phyloP scores from a whole-genome alignment of 1,284 basidiomycete species.

The Puccinia triticina region DNA sequence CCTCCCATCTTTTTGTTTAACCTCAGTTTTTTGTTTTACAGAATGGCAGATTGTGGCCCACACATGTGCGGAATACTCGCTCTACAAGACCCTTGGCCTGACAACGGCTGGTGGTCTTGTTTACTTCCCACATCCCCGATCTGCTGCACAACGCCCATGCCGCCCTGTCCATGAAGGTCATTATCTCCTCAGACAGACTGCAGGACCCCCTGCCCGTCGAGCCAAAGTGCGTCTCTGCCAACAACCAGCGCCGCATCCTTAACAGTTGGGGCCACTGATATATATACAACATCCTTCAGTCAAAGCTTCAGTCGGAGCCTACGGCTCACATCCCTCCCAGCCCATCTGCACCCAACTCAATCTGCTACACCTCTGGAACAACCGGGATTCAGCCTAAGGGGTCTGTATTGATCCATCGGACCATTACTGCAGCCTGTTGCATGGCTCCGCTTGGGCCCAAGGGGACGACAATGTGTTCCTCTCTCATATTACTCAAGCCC shows the following conservation, averaged over 20 bases:
- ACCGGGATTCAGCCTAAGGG: constrained; percentile 66
- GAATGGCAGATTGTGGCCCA: constrained; percentile 92
- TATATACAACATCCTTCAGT: constrained; percentile 50
- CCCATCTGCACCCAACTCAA: constrained; percentile 70
- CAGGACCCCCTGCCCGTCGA: constrained; percentile 52
- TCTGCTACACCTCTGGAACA: constrained; percentile 83
- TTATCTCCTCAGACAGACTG: constrained; percentile 75
- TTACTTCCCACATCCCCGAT: no score
- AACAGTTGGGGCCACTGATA: constrained; percentile 73
- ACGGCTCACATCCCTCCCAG: constrained; percentile 68
- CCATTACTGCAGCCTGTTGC: constrained; percentile 70
- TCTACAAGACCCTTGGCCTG: constrained; percentile 89
- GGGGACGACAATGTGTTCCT: constrained; percentile 70
- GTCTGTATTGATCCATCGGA: constrained; percentile 76
- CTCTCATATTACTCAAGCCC: constrained; percentile 75
- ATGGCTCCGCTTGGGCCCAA: constrained; percentile 64
- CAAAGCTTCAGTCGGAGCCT: constrained; percentile 59
- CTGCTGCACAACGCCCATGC: constrained; percentile 71
- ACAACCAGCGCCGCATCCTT: constrained; percentile 64
- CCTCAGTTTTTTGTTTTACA: constrained; percentile 55
- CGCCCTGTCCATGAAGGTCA: constrained; percentile 71
- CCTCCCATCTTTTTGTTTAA: background rate
- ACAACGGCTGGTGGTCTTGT: constrained; percentile 60
- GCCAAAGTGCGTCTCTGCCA: constrained; percentile 60
- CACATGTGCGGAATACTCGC: no score